Conservation (phyloP, 2,329 filamentous ascomycete species). For the Hirsutella thompsonii region DNA sequence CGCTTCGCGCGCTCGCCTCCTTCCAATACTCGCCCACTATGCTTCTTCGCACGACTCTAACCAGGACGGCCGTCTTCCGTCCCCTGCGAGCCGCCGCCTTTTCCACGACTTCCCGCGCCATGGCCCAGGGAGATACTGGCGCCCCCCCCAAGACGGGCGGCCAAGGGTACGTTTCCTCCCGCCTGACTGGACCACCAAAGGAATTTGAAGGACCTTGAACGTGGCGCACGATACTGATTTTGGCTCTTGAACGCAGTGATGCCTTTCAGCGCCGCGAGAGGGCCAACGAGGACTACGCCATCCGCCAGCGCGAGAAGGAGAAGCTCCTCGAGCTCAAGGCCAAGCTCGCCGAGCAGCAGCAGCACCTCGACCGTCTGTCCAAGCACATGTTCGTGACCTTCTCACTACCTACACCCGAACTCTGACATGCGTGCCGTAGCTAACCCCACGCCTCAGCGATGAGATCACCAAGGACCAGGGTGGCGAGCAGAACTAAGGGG, state of each 20-base stretch:
- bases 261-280: conserved; percentile 86
- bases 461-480: conserved; percentile 62
- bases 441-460: conserved; percentile 39
- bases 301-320: conserved; percentile 77
- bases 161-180: conserved; percentile 25
- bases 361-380: conserved; percentile 73
- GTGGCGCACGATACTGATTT: conserved; percentile 1
- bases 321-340: conserved; percentile 71
- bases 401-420: background rate
- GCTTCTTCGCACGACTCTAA: conserved; percentile 57
- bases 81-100: conserved; percentile 43
- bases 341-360: conserved; percentile 64
- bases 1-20: conserved; percentile 3
- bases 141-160: conserved; percentile 40
- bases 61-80: conserved; percentile 40
- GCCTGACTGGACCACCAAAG: background rate
- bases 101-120: conserved; percentile 47
- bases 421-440: conserved; percentile 1
- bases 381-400: conserved; percentile 60
- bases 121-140: conserved; percentile 60
- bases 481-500: conserved; percentile 50
- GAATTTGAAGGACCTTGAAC: background rate
- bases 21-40: conserved; percentile 4
- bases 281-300: conserved; percentile 73
- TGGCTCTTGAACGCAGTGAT: conserved; percentile 46